Evolutionary conservation across 768 basidiomycete genomes (phyloP), one percentile per base, ranked within the genome.

Genomic region (Auricularia sp.): DNA sequence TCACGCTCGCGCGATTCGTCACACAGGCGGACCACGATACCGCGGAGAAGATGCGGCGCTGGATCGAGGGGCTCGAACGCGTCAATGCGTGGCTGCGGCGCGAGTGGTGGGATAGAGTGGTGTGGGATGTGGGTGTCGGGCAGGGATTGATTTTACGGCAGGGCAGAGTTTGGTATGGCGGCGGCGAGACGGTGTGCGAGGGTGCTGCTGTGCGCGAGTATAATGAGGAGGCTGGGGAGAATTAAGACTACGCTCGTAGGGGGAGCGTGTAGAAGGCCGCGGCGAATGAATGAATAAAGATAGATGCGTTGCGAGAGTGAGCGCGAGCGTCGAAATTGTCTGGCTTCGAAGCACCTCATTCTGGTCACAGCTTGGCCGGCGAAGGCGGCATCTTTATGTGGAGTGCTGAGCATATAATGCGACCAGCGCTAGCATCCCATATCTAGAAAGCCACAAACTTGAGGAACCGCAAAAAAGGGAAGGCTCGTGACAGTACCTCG

Each of bases 31-130:
- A 59, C 24, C 56, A 59, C 24, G 24, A 14, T 6, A 59, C 24
- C 29, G 56, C 11, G 24, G 56, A 6, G 56, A 14, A 14, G 34
- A 35, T 59, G 29, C 16, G 14, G 56, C 14, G 34, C 56, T 59
- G 56, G 56, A 29, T 59, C 7, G 14, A 34, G 4, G 56, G 29
- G 8, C 8, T 59, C 24, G 56, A 59, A 29, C 24, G 33, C 10
- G 29, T 59, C 8, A 59, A 59, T 29, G 56, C 24, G 56, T 59
- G 56, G 56, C 56, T 59, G 21, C 56, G 56, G 56, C 24, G 56
- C 24, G 56, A 59, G 21, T 59, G 29, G 24, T 24, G 29, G 56
- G 56, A 59, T 8, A 35, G 7, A 10, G 24, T 29, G 24, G 6
- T 10, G 56, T 54, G 54, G 54, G 29, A n/a, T 18, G 56, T 59